Base-by-base conservation (phyloP, 306 rosid species). In the Myrica gale region DNA sequence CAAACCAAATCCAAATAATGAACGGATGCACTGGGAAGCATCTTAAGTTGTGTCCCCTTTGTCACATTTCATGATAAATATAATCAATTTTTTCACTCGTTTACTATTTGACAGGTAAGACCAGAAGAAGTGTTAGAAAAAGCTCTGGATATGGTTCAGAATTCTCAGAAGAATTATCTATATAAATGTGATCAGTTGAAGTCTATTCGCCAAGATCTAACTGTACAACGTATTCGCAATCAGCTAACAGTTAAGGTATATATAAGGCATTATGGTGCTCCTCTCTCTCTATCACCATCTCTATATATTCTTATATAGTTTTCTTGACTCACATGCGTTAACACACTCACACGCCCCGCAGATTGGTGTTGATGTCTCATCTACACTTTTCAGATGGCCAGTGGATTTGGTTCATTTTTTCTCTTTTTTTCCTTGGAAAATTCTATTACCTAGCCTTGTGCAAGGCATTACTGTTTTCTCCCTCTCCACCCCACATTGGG, bases 191-290 rank as follows among this genome's bases (percentile, higher is more conserved):
- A 96, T 78, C 99, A 96, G 84, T 84, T 96, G 80, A 96, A 96
- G 87, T 96, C 99, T 46, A 92, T 96, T 73, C 99, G 99, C 68
- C 99, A 96, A 85, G 99, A 96, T 92, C 81, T 96, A 73, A 96
- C 99, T 16, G 99, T 96, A 62, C 99, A 96, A 82, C 86, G 92
- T 72, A 96, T 96, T 79, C 88, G 58, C 80, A 92, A 92, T 86
- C 92, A 86, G 46, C 89, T 96, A 69, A 96, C 99, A 42, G 99
- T 88, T 57, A 96, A 90, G 99, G 99, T 92, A 82, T 48, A 48
- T 8, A 47, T 82, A 72, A 77, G 79, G 72, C 63, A 55, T 75
- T 84, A n/a, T 74, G 71, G 45, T 7, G 37, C 57, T 80, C 12
- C 41, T 65, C 23, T 19, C 44, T 51, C 72, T 55, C 21, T 77